Base-by-base conservation (phyloP, 805 yeast species). In the Kazachstania bromeliacearum region DNA sequence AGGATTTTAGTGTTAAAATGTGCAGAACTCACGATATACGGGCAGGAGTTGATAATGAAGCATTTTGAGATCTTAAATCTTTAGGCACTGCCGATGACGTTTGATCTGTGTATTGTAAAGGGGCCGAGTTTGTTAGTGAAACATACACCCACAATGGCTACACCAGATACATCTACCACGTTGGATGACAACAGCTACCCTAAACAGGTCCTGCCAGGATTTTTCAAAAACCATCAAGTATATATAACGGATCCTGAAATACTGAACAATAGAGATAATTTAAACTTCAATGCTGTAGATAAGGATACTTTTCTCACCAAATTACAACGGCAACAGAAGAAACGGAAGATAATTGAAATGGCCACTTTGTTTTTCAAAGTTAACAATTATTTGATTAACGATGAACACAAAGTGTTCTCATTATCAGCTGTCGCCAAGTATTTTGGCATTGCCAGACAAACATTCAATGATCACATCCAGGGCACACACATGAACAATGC, bases 391-490 rank as follows among this genome's bases (percentile, higher is more conserved):
- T n/a, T 3, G 5, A 15, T 12, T 19, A 19, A 3, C 10, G n/a
- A 16, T 2, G 7, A 21, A 10, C 9, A 30, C 10, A 27, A 18
- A 6, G 28, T 26, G 9, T 10, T 35, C 4, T 33, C 44, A 3
- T 13, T 36, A 20, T 33, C 39, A 9, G 23, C 42, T 3, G 41
- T 38, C 3, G 39, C 41, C 4, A 34, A 36, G 8, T 41, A 21
- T 28, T 41, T 41, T 20, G 35, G 38, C 15, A 41, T 41, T 12
- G 33, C 44, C 10, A 38, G 39, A 31, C 44, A 41, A 25, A 31
- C 44, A 2, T 41, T 41, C 18, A 34, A 36, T 31, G 44, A 41
- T 35, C 44, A 41, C 35, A 23, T 38, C 7, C 38, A 33, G 14
- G 41, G 44, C 5, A 25, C 24, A 10, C 44, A 41, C 28, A 9